A percentile compares a stretch with the other conserved stretches of the same genome.
phyloP scores from a whole-genome alignment of 2,329 filamentous ascomycete species.

The Botrytis deweyae region DNA sequence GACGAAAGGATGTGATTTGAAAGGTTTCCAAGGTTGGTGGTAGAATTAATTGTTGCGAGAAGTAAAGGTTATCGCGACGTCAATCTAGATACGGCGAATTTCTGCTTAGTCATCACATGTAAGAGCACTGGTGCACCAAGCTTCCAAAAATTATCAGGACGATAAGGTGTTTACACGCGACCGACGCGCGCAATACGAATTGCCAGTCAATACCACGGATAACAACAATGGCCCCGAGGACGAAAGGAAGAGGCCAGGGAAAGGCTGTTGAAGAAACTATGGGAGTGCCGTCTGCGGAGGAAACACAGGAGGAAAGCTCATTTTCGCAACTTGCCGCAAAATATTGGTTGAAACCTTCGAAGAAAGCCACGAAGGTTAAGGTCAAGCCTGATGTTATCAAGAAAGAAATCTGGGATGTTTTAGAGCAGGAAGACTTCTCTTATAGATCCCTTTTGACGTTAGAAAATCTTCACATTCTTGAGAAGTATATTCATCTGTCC shows the following conservation, averaged over 20 bases:
- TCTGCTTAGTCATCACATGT: conserved; percentile 12
- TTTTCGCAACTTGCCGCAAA: conserved; percentile 78
- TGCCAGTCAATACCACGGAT: conserved; percentile 18
- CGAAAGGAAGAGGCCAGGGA: conserved; percentile 37
- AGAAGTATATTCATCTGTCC: conserved; percentile 58
- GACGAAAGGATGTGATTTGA: neutral
- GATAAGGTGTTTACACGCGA: conserved; percentile 16
- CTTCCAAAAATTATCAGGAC: conserved; percentile 17
- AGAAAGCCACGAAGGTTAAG: conserved; percentile 62
- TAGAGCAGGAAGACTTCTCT: conserved; percentile 79
- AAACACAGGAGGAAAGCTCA: conserved; percentile 67
- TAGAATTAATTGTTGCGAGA: conserved; percentile 17
- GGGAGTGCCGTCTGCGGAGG: conserved; percentile 62
- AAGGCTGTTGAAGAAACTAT: conserved; percentile 39
- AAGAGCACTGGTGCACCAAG: neutral
- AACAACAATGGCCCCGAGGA: conserved; percentile 37
- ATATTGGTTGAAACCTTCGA: conserved; percentile 74
- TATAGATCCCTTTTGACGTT: conserved; percentile 76
- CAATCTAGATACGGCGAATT: conserved; percentile 5
- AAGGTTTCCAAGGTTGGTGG: neutral
- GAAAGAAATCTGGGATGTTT: conserved; percentile 80
- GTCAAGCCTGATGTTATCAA: conserved; percentile 81
- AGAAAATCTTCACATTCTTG: conserved; percentile 86
- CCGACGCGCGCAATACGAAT: conserved; percentile 24
- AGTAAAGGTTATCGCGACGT: conserved; percentile 6